These are phyloP conservation scores for Trichothecium roseum DNA, from an alignment of 2,329 filamentous ascomycete species.

Conservation along the genomic window DNA sequence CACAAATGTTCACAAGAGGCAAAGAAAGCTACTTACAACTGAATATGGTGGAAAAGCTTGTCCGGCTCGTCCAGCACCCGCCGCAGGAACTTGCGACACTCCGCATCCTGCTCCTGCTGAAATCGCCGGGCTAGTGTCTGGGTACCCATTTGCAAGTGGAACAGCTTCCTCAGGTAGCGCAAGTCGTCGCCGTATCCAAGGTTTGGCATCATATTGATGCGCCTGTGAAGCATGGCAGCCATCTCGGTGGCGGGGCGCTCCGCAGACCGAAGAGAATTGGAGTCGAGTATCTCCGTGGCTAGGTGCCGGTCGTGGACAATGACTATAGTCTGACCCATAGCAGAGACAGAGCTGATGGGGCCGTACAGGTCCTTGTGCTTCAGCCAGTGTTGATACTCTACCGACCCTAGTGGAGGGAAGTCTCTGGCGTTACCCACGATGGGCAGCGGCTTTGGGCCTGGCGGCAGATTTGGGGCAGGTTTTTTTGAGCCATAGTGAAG, in stretches of 20 bases:
- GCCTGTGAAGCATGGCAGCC: conserved; percentile 7
- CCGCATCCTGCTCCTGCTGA: conserved; percentile 13
- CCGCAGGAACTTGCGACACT: conserved; percentile 14
- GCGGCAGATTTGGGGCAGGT: too few relatives aligned
- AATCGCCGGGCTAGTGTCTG: conserved; percentile 9
- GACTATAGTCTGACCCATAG: conserved; percentile 22
- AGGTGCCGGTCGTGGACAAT: conserved; percentile 26
- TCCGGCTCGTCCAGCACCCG: conserved; percentile 12
- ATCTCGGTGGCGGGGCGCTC: conserved; percentile 6
- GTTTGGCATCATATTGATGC: conserved; percentile 9
- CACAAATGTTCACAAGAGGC: background rate
- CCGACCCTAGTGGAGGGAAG: conserved; percentile 21
- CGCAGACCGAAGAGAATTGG: conserved; percentile 10
- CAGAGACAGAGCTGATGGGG: conserved; percentile 12
- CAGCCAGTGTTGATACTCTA: conserved; percentile 22
- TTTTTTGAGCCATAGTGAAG: too few relatives aligned
- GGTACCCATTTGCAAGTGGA: conserved; percentile 19
- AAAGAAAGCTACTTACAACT: conserved; percentile 18
- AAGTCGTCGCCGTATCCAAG: conserved; percentile 9
- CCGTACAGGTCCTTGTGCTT: conserved; percentile 22
- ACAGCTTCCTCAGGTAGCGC: conserved; percentile 14
- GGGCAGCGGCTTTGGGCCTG: conserved; percentile 21
- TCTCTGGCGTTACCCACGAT: conserved; percentile 36
- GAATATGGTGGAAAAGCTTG: conserved; percentile 12
- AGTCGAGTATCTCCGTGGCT: conserved; percentile 22